Base-by-base conservation (phyloP, 306 rosid genomes). In the Citrullus mucosospermus region DNA sequence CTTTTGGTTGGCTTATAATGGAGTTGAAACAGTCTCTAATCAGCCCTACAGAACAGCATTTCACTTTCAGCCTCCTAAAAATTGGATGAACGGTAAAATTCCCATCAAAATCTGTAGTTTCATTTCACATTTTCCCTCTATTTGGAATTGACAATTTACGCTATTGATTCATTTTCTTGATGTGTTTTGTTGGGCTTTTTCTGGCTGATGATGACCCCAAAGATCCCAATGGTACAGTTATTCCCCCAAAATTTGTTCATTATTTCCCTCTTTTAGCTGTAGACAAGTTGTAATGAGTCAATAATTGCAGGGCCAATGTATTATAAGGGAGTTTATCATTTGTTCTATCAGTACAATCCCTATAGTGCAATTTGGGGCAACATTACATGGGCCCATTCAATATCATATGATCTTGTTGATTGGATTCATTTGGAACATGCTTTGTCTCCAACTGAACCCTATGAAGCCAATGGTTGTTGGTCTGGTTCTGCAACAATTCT, bases 321-420 rank as follows among this genome's bases (percentile, higher is more conserved):
- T 78, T 85, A 83, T 9, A 85, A 82, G 79, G 91, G 90, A 32
- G 82, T 81, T 32, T 90, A 90, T 81, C 93, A 88, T 61, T 63
- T 90, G 7, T 90, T 90, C 78, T 90, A 83, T 82, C 93, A 90
- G 66, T 16, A 76, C 50, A 90, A 90, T 53, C 90, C 93, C 15
- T 43, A 75, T 43, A 86, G 80, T 8, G 81, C 93, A 62, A 75
- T 75, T 32, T 87, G 89, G 38, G 55, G 82, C 12, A 80, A 61
- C 10, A 89, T 89, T 28, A 60, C 81, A 34, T 89, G 92, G 92
- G 92, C 78, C 80, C 92, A 87, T 65, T 87, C 92, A 20, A 62
- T 86, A 22, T 87, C 90, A 32, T 80, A 85, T 78, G 79, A 89
- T 76, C 88, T 89, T 34, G 85, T 89, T 59, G 84, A 87, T 61